Base-by-base conservation (phyloP, 352 stramenopile species). In the Phytophthora pistaciae region DNA sequence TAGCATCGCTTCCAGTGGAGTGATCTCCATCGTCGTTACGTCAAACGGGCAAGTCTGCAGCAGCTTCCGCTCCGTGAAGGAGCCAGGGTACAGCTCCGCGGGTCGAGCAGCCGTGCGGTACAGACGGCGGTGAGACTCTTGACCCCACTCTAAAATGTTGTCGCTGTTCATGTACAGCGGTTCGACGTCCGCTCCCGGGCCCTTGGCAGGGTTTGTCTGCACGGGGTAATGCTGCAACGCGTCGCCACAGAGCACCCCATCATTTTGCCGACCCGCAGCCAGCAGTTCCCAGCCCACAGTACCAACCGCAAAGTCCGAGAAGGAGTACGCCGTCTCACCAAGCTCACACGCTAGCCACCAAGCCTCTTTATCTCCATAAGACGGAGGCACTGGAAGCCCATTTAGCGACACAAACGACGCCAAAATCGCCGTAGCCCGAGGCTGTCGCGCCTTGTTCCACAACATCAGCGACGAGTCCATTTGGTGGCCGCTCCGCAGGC, bases 101-200 rank as follows among this genome's bases (percentile, higher is more conserved):
- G 60, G 65, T 10, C 73, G 70, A 60, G 79, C 74, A 60, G 48
- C 49, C 8, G 75, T 78, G 36, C 70, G 68, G 50, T 79, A 83
- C 55, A 84, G 38, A 11, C 46, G 68, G 11, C 46, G 68, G 11
- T 58, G 60, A 48, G 42, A 48, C 10, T 60, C 56, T 16, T 50
- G 58, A 42, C 72, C 64, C 72, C 70, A 84, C 20, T 74, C 57
- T 10, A 86, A 57, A 54, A 88, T 79, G 50, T 80, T 66, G 56
- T 88, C 76, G 56, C 80, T 88, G 66, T 88, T 88, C 56, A 83
- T 83, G 60, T 88, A 88, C 57, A 88, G 66, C 46, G 59, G 69
- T 42, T 73, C 61, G n/a, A 64, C 60, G 54, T 77, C 73, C 23
- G 44, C 60, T 55, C 18, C 52, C 48, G 58, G 53, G 21, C 59